Conservation (phyloP, 2,329 filamentous ascomycete species). For the Curvularia eragrostidis region DNA sequence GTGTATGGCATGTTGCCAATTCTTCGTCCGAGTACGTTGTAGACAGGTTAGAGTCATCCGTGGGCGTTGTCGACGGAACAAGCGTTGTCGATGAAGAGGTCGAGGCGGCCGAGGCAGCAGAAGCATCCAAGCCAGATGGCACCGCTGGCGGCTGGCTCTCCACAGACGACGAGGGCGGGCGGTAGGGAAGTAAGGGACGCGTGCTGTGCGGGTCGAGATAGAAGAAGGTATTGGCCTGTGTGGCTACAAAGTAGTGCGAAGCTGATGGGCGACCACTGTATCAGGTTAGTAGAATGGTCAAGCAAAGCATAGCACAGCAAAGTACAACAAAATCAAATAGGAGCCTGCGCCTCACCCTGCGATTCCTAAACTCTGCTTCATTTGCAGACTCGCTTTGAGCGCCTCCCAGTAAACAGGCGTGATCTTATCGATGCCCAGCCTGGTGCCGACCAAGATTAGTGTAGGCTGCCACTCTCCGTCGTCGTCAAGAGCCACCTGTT, state of each 20-base stretch:
- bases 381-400: slow-evolving; percentile 82
- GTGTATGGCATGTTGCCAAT: slow-evolving; percentile 83
- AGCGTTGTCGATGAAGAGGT: slow-evolving; percentile 34
- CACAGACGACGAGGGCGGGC: slow-evolving; percentile 31
- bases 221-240: slow-evolving; percentile 80
- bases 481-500: slow-evolving; percentile 74
- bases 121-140: slow-evolving; percentile 15
- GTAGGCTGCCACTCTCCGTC: slow-evolving; percentile 78
- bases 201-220: slow-evolving; percentile 95
- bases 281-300: slow-evolving; percentile 15
- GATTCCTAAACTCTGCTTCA: slow-evolving; percentile 93
- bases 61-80: slow-evolving; percentile 16
- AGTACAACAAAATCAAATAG: background rate
- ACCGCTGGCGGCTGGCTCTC: slow-evolving; percentile 1
- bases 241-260: slow-evolving; percentile 78
- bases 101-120: slow-evolving; percentile 20
- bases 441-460: slow-evolving; percentile 84
- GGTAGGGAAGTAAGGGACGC: slow-evolving; percentile 72
- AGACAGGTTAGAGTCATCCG: slow-evolving; percentile 23
- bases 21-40: slow-evolving; percentile 74
- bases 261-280: slow-evolving; percentile 86
- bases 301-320: background rate
- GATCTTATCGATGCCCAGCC: slow-evolving; percentile 91
- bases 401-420: slow-evolving; percentile 95
- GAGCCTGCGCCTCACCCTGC: slow-evolving; percentile 71